Evolutionary conservation across 1,284 basidiomycete species (phyloP).

Genomic region (Ustilago crameri): DNA sequence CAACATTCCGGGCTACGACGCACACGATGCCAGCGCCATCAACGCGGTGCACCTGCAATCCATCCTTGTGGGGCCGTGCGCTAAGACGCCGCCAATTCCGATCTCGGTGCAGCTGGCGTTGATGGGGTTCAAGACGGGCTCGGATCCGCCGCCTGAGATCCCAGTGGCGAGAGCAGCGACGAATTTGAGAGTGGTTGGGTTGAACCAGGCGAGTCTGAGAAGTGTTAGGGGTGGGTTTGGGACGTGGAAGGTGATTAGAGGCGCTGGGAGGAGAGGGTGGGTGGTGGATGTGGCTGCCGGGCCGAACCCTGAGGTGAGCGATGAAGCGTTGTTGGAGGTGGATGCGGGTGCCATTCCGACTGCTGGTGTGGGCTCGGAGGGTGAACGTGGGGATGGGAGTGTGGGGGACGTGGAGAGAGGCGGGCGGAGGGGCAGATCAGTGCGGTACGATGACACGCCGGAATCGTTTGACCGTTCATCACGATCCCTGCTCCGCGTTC

Average conservation of each 20-base stretch:
- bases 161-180: slow-evolving; percentile 70
- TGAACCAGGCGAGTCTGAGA: slow-evolving; percentile 79
- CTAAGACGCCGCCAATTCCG: slow-evolving; percentile 58
- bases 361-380: not conserved
- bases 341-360: slow-evolving; percentile 2
- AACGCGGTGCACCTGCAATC: slow-evolving; percentile 72
- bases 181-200: slow-evolving; percentile 85
- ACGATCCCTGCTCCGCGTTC: slow-evolving; percentile 22
- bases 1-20: slow-evolving; percentile 64
- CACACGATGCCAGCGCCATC: slow-evolving; percentile 72
- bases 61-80: slow-evolving; percentile 70
- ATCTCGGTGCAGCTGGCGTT: slow-evolving; percentile 60
- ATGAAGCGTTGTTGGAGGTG: slow-evolving; percentile 35
- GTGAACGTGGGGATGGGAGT: slow-evolving; percentile 7
- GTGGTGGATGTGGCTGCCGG: slow-evolving; percentile 88
- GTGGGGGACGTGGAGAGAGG: not conserved
- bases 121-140: slow-evolving; percentile 63
- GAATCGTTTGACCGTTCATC: slow-evolving; percentile 18
- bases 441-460: slow-evolving; percentile 23
- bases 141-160: slow-evolving; percentile 58
- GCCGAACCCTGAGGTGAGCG: slow-evolving; percentile 73
- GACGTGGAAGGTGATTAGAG: slow-evolving; percentile 85
- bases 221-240: slow-evolving; percentile 80
- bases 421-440: slow-evolving; percentile 25
- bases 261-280: slow-evolving; percentile 94